These are phyloP conservation scores for Besnoitia besnoiti DNA, from an alignment of 169 alveolate species.

Conservation along the genomic window DNA sequence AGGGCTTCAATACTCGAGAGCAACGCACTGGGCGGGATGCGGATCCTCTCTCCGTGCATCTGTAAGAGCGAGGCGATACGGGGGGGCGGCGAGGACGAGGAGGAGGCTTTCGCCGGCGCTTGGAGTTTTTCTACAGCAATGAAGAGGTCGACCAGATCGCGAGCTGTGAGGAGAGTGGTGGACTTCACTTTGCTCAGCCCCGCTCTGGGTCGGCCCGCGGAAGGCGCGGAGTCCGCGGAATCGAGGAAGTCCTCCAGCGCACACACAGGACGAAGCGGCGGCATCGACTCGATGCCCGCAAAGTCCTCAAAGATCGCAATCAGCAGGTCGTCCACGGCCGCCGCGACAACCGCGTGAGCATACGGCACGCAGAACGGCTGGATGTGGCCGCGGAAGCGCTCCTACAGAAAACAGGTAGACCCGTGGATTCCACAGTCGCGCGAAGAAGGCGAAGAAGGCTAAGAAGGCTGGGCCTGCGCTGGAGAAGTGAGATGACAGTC, in stretches of 20 bases:
- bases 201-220: background rate
- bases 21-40: background rate
- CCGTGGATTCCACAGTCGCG: no score
- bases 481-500: background rate
- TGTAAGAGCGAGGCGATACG: background rate
- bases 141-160: conserved; percentile 27
- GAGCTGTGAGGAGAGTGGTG: background rate
- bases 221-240: background rate
- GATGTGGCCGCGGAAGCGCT: conserved; percentile 47
- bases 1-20: background rate
- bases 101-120: background rate
- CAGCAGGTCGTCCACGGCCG: conserved; percentile 43
- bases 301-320: conserved; percentile 24
- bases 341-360: conserved; percentile 35
- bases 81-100: background rate
- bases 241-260: background rate
- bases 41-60: background rate
- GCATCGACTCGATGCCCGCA: background rate
- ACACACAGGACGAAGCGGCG: conserved; percentile 20
- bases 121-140: background rate
- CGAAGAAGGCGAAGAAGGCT: no score
- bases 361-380: conserved; percentile 22
- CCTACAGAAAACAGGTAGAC: no score
- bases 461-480: background rate
- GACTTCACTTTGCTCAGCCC: no score